Percentiles rank a stretch among this genome's conserved stretches.
Evolutionary conservation across 2,329 filamentous ascomycete genomes (phyloP).

Genomic region (Botrytis deweyae): DNA sequence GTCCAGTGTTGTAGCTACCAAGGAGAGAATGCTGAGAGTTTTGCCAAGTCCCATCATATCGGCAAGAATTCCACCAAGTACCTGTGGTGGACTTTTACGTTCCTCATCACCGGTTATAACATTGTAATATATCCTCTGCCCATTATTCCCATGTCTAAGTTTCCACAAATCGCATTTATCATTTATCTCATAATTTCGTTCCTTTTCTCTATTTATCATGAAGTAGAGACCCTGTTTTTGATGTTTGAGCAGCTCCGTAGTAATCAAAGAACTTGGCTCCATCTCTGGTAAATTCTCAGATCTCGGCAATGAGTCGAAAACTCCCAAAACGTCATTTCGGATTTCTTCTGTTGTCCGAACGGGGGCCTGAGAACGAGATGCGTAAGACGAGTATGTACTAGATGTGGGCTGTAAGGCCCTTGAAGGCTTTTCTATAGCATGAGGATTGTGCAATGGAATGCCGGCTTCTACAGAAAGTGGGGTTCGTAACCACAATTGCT

Average conservation of each 20-base stretch:
- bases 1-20: slow-evolving; percentile 65
- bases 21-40: slow-evolving; percentile 79
- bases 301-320: slow-evolving; percentile 82
- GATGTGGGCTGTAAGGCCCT: slow-evolving; percentile 28
- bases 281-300: slow-evolving; percentile 73
- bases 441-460: slow-evolving; percentile 74
- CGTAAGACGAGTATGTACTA: slow-evolving; percentile 40
- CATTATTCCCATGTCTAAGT: slow-evolving; percentile 53
- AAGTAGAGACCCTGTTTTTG: slow-evolving; percentile 90
- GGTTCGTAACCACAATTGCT: slow-evolving; percentile 64
- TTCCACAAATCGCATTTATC: slow-evolving; percentile 74
- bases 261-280: slow-evolving; percentile 61
- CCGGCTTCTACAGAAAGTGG: slow-evolving; percentile 67
- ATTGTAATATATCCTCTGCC: slow-evolving; percentile 69
- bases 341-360: slow-evolving; percentile 80
- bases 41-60: slow-evolving; percentile 92
- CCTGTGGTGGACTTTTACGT: slow-evolving; percentile 60
- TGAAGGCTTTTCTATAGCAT: slow-evolving; percentile 43
- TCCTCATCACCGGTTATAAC: slow-evolving; percentile 76
- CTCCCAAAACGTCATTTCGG: slow-evolving; percentile 75
- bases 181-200: slow-evolving; percentile 55
- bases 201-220: slow-evolving; percentile 75
- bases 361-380: slow-evolving; percentile 38
- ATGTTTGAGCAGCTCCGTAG: slow-evolving; percentile 72
- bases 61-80: slow-evolving; percentile 71